Percentiles rank a stretch among this genome's conserved stretches.
These are phyloP conservation scores for Oehlia diaphana DNA, from an alignment of 192 early-diverging fungal species.

Conservation along the genomic window DNA sequence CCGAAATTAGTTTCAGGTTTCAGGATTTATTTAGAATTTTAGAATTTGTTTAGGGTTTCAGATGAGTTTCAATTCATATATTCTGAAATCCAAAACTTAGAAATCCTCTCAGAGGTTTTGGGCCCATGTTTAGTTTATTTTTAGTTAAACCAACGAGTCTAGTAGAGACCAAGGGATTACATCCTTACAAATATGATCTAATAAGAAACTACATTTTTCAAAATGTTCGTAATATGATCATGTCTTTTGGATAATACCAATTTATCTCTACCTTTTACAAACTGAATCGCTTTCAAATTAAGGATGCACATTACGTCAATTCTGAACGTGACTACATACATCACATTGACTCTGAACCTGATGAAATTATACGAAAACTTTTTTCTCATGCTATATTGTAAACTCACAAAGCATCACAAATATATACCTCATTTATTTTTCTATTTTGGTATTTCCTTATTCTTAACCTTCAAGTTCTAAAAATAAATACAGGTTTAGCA, in stretches of 20 bases:
- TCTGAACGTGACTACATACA: constrained; percentile 13
- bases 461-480: background rate
- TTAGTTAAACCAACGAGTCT: constrained; percentile 31
- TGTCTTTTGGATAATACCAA: background rate
- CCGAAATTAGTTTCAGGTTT: no score
- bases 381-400: constrained; percentile 12
- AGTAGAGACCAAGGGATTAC: constrained; percentile 15
- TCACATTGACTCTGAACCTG: no score
- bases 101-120: no score
- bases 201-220: no score
- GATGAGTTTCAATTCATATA: no score
- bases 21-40: no score
- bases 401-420: constrained; percentile 11
- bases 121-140: no score
- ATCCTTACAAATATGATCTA: no score
- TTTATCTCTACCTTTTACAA: constrained; percentile 8
- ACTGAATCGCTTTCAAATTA: constrained; percentile 7
- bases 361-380: constrained; percentile 16
- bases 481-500: constrained; percentile 10
- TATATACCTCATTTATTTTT: constrained; percentile 2
- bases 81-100: no score
- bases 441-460: background rate
- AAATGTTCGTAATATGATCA: constrained; percentile 1
- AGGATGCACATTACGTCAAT: constrained; percentile 19
- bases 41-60: no score